Conservation (phyloP, 805 yeast genomes). For the Candida berthetii region DNA sequence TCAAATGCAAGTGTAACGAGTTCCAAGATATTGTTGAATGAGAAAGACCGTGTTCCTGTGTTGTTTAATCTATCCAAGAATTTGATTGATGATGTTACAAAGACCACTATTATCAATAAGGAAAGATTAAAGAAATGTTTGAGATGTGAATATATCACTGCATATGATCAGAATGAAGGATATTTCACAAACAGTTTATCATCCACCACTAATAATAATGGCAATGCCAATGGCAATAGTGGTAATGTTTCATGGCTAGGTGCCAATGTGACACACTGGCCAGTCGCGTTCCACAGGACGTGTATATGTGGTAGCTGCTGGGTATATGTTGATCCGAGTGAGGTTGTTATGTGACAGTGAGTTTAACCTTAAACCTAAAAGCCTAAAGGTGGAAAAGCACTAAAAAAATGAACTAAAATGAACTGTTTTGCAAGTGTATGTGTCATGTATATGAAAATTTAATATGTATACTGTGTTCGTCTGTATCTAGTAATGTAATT, state of each 20-base stretch:
- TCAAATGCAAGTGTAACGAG: slow-evolving; percentile 20
- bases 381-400: too few species aligned
- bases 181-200: too few species aligned
- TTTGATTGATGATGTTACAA: slow-evolving; percentile 25
- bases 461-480: too few species aligned
- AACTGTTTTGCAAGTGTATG: too few species aligned
- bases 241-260: slow-evolving; percentile 3
- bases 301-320: slow-evolving; percentile 80
- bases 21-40: slow-evolving; percentile 25
- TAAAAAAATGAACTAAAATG: too few species aligned
- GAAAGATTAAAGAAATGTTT: slow-evolving; percentile 37
- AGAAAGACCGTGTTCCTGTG: slow-evolving; percentile 25
- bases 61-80: slow-evolving; percentile 22
- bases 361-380: too few species aligned
- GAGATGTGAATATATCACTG: slow-evolving; percentile 46
- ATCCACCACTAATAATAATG: too few species aligned
- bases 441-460: too few species aligned
- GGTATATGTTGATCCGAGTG: slow-evolving; percentile 33
- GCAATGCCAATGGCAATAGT: too few species aligned
- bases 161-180: slow-evolving; percentile 22
- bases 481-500: too few species aligned
- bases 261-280: slow-evolving; percentile 39
- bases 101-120: slow-evolving; percentile 15
- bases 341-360: background rate
- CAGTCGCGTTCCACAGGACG: slow-evolving; percentile 61